Evolutionary conservation across 2,329 filamentous ascomycete genomes (phyloP).

Genomic region (Arachnomyces sp.): DNA sequence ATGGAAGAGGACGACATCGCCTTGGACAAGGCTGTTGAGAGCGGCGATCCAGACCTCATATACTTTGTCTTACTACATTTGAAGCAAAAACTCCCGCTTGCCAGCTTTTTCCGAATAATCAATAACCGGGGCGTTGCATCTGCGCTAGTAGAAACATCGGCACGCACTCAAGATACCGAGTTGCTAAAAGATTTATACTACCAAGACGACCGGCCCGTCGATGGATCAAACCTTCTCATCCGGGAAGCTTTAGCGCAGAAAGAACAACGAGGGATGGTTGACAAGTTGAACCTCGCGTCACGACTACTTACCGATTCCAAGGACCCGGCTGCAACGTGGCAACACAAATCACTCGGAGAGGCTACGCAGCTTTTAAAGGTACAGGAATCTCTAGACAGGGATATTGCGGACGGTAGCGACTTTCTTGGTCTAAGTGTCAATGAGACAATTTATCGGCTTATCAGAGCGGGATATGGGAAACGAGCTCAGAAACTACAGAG

Average conservation of each 20-base stretch:
- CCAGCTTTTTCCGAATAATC: conserved; percentile 86
- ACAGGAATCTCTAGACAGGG: conserved; percentile 79
- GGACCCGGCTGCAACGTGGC: conserved; percentile 57
- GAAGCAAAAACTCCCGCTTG: conserved; percentile 81
- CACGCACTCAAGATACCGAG: conserved; percentile 66
- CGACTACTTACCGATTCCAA: conserved; percentile 78
- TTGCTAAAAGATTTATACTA: conserved; percentile 95
- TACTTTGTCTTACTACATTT: conserved; percentile 79
- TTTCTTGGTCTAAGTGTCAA: conserved; percentile 83
- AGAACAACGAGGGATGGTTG: conserved; percentile 59
- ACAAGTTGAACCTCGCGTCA: conserved; percentile 80
- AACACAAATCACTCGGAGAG: conserved; percentile 70
- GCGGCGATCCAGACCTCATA: conserved; percentile 88
- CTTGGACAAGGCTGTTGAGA: conserved; percentile 92
- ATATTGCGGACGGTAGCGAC: conserved; percentile 57
- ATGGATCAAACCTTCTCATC: conserved; percentile 80
- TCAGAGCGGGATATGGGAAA: conserved; percentile 71
- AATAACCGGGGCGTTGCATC: conserved; percentile 78
- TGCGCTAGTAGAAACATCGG: conserved; percentile 79
- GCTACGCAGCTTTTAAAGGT: conserved; percentile 69
- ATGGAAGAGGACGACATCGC: conserved; percentile 96
- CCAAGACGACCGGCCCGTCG: conserved; percentile 83
- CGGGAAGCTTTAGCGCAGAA: conserved; percentile 71
- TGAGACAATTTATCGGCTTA: conserved; percentile 83
- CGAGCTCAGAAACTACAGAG: conserved; percentile 78